phyloP scores from a whole-genome alignment of 2,329 filamentous ascomycete genomes.

The Sclerotinia spermophila region DNA sequence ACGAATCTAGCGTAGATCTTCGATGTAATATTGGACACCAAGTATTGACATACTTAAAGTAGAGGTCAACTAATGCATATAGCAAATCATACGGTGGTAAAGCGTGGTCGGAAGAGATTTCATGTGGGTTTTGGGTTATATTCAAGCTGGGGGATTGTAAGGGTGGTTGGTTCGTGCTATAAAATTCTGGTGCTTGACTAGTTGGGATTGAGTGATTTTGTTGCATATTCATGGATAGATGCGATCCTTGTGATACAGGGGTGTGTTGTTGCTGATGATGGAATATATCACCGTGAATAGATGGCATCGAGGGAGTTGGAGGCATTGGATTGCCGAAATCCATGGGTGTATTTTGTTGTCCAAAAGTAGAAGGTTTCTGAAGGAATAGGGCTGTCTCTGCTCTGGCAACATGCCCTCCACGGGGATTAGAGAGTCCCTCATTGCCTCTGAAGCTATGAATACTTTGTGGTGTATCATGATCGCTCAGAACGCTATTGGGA shows the following conservation, averaged over 20 bases:
- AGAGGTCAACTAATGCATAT: slow-evolving; percentile 69
- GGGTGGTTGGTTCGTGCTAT: slow-evolving; percentile 37
- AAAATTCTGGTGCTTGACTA: slow-evolving; percentile 37
- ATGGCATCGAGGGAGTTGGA: slow-evolving; percentile 43
- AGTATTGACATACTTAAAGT: slow-evolving; percentile 76
- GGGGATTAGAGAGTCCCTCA: slow-evolving; percentile 39
- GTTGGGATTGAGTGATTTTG: slow-evolving; percentile 30
- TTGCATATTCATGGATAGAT: slow-evolving; percentile 32
- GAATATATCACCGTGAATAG: slow-evolving; percentile 47
- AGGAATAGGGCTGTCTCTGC: slow-evolving; percentile 59
- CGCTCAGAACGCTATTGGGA: slow-evolving; percentile 47
- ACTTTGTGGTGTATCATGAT: slow-evolving; percentile 55
- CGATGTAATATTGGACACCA: slow-evolving; percentile 91
- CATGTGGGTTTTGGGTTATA: slow-evolving; percentile 46
- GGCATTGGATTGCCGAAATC: slow-evolving; percentile 47
- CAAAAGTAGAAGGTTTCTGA: slow-evolving; percentile 54
- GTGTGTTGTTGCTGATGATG: slow-evolving; percentile 38
- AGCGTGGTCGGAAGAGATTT: slow-evolving; percentile 56
- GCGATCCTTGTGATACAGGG: slow-evolving; percentile 10
- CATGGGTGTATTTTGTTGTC: slow-evolving; percentile 45
- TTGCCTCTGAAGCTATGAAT: slow-evolving; percentile 47
- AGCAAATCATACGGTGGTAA: slow-evolving; percentile 72
- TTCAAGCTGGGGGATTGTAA: slow-evolving; percentile 57
- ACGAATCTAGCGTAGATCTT: slow-evolving; percentile 72
- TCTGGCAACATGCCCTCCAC: slow-evolving; percentile 43